phyloP scores from a whole-genome alignment of 768 basidiomycete genomes.

The Trametes meyenii region DNA sequence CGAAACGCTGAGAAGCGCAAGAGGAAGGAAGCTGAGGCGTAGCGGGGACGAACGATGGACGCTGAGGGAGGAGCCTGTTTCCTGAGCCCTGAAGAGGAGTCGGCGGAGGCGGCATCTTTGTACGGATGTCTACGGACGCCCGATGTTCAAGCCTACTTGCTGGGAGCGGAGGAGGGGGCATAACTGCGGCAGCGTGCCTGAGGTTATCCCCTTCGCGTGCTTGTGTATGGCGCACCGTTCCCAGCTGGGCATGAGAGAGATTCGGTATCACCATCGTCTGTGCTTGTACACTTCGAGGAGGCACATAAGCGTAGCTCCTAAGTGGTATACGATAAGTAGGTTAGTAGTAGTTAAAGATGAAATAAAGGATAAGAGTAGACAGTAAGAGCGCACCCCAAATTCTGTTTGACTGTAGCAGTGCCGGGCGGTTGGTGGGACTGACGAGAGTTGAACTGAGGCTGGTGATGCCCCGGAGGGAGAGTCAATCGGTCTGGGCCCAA shows the following conservation, averaged over 20 bases:
- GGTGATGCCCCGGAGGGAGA: conserved; percentile 60
- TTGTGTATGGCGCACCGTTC: conserved; percentile 41
- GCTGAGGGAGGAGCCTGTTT: conserved; percentile 16
- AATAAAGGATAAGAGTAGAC: no score
- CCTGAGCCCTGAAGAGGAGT: conserved; percentile 42
- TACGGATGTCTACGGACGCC: conserved; percentile 15
- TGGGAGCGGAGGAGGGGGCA: conserved; percentile 35
- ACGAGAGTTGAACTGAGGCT: conserved; percentile 44
- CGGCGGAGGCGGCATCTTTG: conserved; percentile 55
- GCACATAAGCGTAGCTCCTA: conserved; percentile 72
- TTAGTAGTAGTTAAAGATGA: not conserved
- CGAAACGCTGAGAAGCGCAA: conserved; percentile 15
- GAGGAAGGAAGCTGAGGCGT: conserved; percentile 35
- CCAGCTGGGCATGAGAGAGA: conserved; percentile 46
- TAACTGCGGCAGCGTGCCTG: conserved; percentile 16
- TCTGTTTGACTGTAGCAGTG: conserved; percentile 10
- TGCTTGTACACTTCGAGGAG: conserved; percentile 47
- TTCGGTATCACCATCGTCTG: conserved; percentile 36
- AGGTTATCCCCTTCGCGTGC: conserved; percentile 18
- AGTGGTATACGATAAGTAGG: conserved; percentile 28
- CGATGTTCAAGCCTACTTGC: conserved; percentile 17
- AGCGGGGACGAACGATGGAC: conserved; percentile 27
- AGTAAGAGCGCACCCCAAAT: conserved; percentile 2
- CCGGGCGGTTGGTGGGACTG: conserved; percentile 6
- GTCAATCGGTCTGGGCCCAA: conserved; percentile 68